Evolutionary conservation across 202 grass and related monocot species (phyloP).

Genomic region (Hordeum pubiflorum): DNA sequence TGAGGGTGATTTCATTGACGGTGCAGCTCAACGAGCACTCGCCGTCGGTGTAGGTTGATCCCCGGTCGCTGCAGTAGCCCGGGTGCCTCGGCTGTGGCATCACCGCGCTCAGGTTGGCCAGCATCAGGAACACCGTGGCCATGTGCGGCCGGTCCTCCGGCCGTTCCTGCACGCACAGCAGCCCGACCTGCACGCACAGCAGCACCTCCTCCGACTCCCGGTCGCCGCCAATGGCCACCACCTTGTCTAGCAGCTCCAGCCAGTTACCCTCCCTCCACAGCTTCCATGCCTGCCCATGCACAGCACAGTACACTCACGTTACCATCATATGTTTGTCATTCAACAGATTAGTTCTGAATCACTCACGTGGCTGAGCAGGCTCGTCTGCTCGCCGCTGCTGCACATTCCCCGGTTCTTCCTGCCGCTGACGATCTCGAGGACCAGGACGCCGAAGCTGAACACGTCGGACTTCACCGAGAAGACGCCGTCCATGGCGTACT

Average conservation of each 20-base stretch:
- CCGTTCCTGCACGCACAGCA: constrained; percentile 77
- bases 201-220: constrained; percentile 28
- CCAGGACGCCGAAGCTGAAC: constrained; percentile 3
- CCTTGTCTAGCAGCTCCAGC: constrained; percentile 40
- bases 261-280: constrained; percentile 62
- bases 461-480: constrained; percentile 4
- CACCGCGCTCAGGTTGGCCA: constrained; percentile 41
- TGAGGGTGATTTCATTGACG: constrained; percentile 47
- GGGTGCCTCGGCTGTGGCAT: constrained; percentile 53
- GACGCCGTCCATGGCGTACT: constrained; percentile 4
- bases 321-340: not conserved
- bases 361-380: constrained; percentile 67
- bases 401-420: constrained; percentile 60
- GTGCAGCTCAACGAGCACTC: constrained; percentile 46
- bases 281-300: constrained; percentile 47
- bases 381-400: constrained; percentile 41
- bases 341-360: not conserved
- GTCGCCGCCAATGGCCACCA: constrained; percentile 1
- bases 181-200: constrained; percentile 67
- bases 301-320: not conserved
- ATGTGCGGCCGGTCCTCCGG: constrained; percentile 66
- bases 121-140: constrained; percentile 54
- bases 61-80: constrained; percentile 39
- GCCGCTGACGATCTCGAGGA: not conserved
- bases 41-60: constrained; percentile 34